Base-by-base conservation (phyloP, 306 rosid species). In the Notholithocarpus densiflorus region DNA sequence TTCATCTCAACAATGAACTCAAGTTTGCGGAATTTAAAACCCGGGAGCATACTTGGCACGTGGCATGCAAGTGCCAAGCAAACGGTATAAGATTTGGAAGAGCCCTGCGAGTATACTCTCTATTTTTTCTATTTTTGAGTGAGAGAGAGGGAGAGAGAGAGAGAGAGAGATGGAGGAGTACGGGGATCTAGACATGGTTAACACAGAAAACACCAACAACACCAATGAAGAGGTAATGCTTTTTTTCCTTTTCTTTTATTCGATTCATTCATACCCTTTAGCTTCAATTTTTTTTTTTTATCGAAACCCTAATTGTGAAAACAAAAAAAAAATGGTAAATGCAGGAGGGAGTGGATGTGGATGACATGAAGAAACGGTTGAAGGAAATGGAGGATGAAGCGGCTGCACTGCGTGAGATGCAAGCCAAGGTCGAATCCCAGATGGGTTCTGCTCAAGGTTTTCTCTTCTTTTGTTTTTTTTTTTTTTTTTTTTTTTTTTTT, bases 371-470 rank as follows among this genome's bases (percentile, higher is more conserved):
- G 86, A 88, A 85, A 57, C 86, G 92, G 65, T 76, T 88, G 80
- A 90, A 90, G 87, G 92, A 88, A 59, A 87, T 90, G 88, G 92
- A 90, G 83, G 90, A 90, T 17, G 95, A 90, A 76, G 87, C 91
- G n/a, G 91, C 85, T 74, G 95, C 95, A 54, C 82, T 90, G 60
- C 77, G 89, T n/a, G 91, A 90, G 84, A 90, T 90, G 91, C 95
- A 90, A 65, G 95, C 91, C 61, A 90, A 87, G 84, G 91, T 90
- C 75, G 90, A 86, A 79, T 82, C 84, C 82, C 89, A 91, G 20
- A 87, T 89, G 93, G 88, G 89, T 77, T 82, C 91, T 51, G 83
- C 68, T 14, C 91, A 86, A 86, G 93, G 96, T 89, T 53, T 57
- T 43, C 1, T 19, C 12, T 19, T 14, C 5, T 37, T 48, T 2